phyloP scores from a whole-genome alignment of 2,329 filamentous ascomycete species.

The Seiridium cupressi region DNA sequence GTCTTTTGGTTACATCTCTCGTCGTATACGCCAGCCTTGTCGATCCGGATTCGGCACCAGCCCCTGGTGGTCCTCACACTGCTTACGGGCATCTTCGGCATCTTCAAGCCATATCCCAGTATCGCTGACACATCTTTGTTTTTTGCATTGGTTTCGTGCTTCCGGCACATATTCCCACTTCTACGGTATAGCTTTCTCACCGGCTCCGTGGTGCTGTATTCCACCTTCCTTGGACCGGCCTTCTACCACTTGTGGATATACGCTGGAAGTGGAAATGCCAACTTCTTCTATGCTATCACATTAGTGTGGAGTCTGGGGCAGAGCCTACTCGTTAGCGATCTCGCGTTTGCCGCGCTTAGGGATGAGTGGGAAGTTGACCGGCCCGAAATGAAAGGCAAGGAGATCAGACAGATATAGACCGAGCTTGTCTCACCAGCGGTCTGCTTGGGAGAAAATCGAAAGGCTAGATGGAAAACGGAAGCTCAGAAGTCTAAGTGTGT shows the following conservation, averaged over 20 bases:
- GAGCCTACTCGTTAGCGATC: constrained; percentile 82
- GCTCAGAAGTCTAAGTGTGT: too few relatives aligned
- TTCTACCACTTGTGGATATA: constrained; percentile 99
- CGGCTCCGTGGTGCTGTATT: constrained; percentile 79
- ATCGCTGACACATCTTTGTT: constrained; percentile 88
- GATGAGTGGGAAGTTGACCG: constrained; percentile 94
- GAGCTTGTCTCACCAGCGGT: too few relatives aligned
- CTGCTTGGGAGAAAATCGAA: too few relatives aligned
- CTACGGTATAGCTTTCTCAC: constrained; percentile 94
- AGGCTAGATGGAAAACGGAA: too few relatives aligned
- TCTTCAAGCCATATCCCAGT: constrained; percentile 97
- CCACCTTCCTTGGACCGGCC: constrained; percentile 83
- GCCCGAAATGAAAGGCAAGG: constrained; percentile 86
- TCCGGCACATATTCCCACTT: constrained; percentile 87
- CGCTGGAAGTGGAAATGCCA: constrained; percentile 94
- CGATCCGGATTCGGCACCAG: constrained; percentile 78
- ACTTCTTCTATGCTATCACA: constrained; percentile 99
- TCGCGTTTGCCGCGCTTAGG: constrained; percentile 81
- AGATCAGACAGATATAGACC: constrained; percentile 75
- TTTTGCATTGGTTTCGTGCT: constrained; percentile 77
- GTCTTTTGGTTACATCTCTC: constrained; percentile 97
- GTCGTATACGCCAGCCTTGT: constrained; percentile 84
- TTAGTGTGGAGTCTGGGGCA: constrained; percentile 95
- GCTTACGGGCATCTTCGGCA: constrained; percentile 84
- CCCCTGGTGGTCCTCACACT: constrained; percentile 82